These are phyloP conservation scores for Cryptococcus floricola DNA, from an alignment of 1,284 basidiomycete species.

Conservation along the genomic window DNA sequence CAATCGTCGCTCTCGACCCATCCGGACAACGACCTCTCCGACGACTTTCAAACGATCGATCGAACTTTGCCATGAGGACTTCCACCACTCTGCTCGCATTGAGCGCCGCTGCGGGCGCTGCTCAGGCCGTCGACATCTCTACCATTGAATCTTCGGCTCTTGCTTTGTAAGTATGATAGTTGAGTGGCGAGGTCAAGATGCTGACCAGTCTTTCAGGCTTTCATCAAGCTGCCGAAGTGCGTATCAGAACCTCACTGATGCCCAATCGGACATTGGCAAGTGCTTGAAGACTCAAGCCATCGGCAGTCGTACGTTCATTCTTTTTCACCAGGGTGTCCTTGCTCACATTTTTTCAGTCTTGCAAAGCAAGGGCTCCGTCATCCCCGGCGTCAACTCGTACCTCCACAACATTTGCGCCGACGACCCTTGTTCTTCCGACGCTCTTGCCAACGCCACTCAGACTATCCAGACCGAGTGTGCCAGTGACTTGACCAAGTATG, in stretches of 20 bases:
- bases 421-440: conserved; percentile 38
- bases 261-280: not conserved
- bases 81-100: not conserved
- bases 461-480: conserved; percentile 31
- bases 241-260: too few relatives aligned
- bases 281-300: too few relatives aligned
- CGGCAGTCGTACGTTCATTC: not conserved
- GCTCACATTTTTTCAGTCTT: conserved; percentile 15
- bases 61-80: not conserved
- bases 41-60: not conserved
- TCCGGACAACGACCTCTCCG: not conserved
- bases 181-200: not conserved
- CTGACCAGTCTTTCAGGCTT: not conserved
- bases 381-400: conserved; percentile 36
- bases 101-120: not conserved
- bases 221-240: conserved; percentile 2
- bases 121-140: not conserved
- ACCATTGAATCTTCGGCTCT: not conserved
- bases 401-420: conserved; percentile 33
- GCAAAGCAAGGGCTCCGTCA: conserved; percentile 30
- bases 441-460: conserved; percentile 29
- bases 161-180: not conserved
- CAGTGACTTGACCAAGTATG: conserved; percentile 28
- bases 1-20: not conserved
- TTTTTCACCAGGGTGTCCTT: too few relatives aligned